These are phyloP conservation scores for Nicotiana undulata DNA, from an alignment of 257 asterid species.

Conservation along the genomic window DNA sequence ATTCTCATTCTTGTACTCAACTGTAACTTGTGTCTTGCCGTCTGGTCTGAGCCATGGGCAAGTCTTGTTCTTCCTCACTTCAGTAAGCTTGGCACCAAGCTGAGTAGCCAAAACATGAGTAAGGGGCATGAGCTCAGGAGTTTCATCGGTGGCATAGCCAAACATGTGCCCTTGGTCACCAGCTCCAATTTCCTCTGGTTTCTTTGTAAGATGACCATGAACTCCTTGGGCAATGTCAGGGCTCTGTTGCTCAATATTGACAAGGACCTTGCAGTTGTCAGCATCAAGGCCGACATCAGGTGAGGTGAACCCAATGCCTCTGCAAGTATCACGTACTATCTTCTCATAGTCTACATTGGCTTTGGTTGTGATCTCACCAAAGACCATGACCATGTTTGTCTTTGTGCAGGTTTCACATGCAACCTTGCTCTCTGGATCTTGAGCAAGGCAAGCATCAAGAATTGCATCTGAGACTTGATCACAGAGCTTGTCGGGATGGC, in stretches of 20 bases:
- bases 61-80: constrained; percentile 75
- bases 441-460: constrained; percentile 80
- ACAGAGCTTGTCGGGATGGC: constrained; percentile 84
- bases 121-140: constrained; percentile 84
- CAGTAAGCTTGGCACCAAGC: constrained; percentile 82
- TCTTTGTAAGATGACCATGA: constrained; percentile 81
- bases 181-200: constrained; percentile 82
- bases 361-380: constrained; percentile 77
- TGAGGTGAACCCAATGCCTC: constrained; percentile 70
- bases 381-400: constrained; percentile 83
- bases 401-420: constrained; percentile 84
- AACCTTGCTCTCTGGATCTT: constrained; percentile 76
- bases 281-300: constrained; percentile 82
- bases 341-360: constrained; percentile 62
- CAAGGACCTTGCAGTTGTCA: constrained; percentile 75
- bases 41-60: constrained; percentile 78
- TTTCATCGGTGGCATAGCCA: constrained; percentile 78
- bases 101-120: constrained; percentile 81
- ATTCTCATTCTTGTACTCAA: constrained; percentile 58
- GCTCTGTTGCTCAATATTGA: constrained; percentile 79
- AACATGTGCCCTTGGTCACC: constrained; percentile 89
- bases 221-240: constrained; percentile 91
- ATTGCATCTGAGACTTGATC: constrained; percentile 85
- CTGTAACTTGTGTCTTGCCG: constrained; percentile 76
- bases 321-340: constrained; percentile 69